These are phyloP conservation scores for Fusarium sp. DNA, from an alignment of 2,329 filamentous ascomycete genomes.

Conservation along the genomic window DNA sequence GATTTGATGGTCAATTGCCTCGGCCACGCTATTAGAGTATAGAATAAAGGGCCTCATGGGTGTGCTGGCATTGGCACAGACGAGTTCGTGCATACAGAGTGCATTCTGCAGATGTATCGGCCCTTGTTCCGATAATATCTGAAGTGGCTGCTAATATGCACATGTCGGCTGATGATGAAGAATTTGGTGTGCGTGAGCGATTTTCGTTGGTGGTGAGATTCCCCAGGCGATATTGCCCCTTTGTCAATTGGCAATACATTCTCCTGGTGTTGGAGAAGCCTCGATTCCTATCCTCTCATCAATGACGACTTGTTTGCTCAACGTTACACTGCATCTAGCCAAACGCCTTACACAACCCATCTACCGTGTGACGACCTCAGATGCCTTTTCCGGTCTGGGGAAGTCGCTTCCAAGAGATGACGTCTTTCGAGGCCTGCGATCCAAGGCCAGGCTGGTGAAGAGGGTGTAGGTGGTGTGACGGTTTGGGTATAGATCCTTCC, in stretches of 20 bases:
- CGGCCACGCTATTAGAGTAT: neutral
- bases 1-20: neutral
- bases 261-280: neutral
- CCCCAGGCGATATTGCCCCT: neutral
- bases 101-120: neutral
- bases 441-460: neutral
- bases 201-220: slow-evolving; percentile 6
- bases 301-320: slow-evolving; percentile 12
- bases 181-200: slow-evolving; percentile 13
- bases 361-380: slow-evolving; percentile 9
- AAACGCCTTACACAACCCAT: neutral
- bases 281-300: neutral
- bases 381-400: neutral
- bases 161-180: slow-evolving; percentile 16
- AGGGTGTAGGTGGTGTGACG: slow-evolving; percentile 12
- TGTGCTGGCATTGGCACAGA: neutral
- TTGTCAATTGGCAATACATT: neutral
- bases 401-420: slow-evolving; percentile 15
- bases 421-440: slow-evolving; percentile 22
- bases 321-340: slow-evolving; percentile 19
- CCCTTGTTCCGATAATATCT: neutral
- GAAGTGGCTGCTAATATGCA: slow-evolving; percentile 2
- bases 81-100: neutral
- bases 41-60: neutral
- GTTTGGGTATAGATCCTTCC: slow-evolving; percentile 12